These are phyloP conservation scores for Magnaporthiopsis rhizophila DNA, from an alignment of 2,329 filamentous ascomycete genomes.

Conservation along the genomic window DNA sequence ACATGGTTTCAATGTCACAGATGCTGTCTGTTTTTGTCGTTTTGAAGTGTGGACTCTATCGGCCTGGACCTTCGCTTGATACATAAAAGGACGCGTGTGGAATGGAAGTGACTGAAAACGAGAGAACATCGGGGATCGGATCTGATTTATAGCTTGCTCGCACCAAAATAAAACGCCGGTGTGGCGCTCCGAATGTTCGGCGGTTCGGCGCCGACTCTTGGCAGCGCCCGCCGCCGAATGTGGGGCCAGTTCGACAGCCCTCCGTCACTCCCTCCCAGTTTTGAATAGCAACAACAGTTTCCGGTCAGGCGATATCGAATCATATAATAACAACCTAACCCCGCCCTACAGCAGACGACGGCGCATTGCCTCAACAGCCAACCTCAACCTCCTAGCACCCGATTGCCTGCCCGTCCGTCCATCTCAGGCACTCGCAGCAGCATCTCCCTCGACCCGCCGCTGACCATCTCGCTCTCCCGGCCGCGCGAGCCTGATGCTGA, in stretches of 20 bases:
- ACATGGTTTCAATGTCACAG: neutral
- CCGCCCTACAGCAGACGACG: too few species aligned
- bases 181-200: neutral
- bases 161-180: neutral
- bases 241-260: neutral
- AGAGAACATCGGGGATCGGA: too few species aligned
- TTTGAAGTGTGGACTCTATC: too few species aligned
- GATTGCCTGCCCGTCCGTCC: too few species aligned
- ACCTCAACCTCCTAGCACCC: too few species aligned
- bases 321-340: too few species aligned
- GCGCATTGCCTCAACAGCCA: too few species aligned
- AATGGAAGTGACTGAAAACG: too few species aligned
- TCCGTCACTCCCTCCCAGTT: too few species aligned
- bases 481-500: conserved; percentile 1
- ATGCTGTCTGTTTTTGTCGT: neutral
- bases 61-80: neutral
- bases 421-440: neutral
- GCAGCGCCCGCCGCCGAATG: conserved; percentile 1
- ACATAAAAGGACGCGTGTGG: neutral
- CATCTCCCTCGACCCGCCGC: neutral
- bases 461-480: neutral
- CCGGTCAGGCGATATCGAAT: too few species aligned
- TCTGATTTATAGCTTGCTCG: neutral
- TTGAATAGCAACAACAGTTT: too few species aligned
- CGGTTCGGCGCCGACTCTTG: conserved; percentile 4